Evolutionary conservation across 345 rosid genomes (phyloP), one percentile per base, ranked within the genome.

Genomic region (Lepidium didymum): DNA sequence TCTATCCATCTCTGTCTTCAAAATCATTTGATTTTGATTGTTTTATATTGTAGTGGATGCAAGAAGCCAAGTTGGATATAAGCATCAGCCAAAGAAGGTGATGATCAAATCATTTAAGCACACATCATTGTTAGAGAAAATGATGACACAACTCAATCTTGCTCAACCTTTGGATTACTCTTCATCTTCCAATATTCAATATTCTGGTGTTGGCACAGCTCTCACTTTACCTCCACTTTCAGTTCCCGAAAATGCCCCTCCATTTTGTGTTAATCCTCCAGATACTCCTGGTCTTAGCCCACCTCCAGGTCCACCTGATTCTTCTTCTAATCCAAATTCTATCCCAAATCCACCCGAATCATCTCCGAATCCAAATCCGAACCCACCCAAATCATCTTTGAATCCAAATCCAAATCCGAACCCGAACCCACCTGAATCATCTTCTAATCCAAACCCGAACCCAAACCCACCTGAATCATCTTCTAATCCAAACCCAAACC

Each of bases 231-330:
- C 86, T 2, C 91, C 91, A 13, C 59, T 64, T 55, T 66, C 84
- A 6, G 77, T 76, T 40, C 82, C 92, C 31, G 65, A 52, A 68
- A 77, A 72, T 59, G 49, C 85, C 63, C 81, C 92, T 75, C 87
- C 90, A 8, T 73, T 59, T 60, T 89, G 96, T 21, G 40, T 72
- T 70, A 62, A 75, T 64, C 90, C 92, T 19, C 90, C 91, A 12
- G 60, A 53, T 40, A 80, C 79, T 23, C 84, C 90, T 57, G 34
- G 46, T 15, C 77, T 63, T 42, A 74, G 68, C 85, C 86, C 90
- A 21, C 91, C 94, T 25, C 74, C 79, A 1, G 44, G 80, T 77
- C 78, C 77, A 51, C 72, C 69, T 1, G 78, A 75, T 5, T 68
- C 78, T 2, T 46, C 77, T 0, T 57, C 73, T 14, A 69, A 49